phyloP scores from a whole-genome alignment of 2,329 filamentous ascomycete species.

The Scleromitrula shiraiana region DNA sequence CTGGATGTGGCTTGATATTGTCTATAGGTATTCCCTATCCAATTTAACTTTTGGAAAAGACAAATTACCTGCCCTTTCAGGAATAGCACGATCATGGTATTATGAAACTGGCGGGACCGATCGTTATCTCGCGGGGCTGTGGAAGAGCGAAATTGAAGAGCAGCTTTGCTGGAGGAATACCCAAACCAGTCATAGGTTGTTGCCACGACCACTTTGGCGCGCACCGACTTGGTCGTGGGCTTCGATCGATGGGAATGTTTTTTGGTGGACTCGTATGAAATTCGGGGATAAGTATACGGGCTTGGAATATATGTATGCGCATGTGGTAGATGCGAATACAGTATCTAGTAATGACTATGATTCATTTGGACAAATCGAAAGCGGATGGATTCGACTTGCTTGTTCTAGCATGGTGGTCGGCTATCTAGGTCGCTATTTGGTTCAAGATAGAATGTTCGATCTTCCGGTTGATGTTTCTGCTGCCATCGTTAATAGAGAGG shows the following conservation, averaged over 20 bases:
- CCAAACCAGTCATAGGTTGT: neutral
- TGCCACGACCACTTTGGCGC: constrained; percentile 8
- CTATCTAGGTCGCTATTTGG: no score
- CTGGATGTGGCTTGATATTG: constrained; percentile 3
- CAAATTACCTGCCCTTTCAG: constrained; percentile 15
- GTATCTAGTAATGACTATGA: constrained; percentile 8
- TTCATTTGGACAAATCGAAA: constrained; percentile 14
- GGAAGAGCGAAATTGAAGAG: constrained; percentile 12
- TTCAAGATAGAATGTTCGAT: no score
- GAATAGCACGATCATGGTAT: constrained; percentile 17
- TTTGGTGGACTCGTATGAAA: neutral
- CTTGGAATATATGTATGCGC: neutral
- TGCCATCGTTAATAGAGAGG: no score
- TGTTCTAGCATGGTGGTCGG: constrained; percentile 12
- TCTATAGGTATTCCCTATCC: constrained; percentile 17
- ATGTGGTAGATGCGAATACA: constrained; percentile 14
- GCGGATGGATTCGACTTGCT: constrained; percentile 14
- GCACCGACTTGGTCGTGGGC: constrained; percentile 16
- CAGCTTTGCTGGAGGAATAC: constrained; percentile 7
- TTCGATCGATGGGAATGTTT: constrained; percentile 8
- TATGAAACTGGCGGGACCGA: constrained; percentile 8
- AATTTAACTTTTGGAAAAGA: constrained; percentile 21
- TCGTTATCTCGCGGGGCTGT: constrained; percentile 18
- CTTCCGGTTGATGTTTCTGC: no score
- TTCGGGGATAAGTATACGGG: neutral